These are phyloP conservation scores for Dioszegia crocea DNA, from an alignment of 768 basidiomycete species.

Conservation along the genomic window DNA sequence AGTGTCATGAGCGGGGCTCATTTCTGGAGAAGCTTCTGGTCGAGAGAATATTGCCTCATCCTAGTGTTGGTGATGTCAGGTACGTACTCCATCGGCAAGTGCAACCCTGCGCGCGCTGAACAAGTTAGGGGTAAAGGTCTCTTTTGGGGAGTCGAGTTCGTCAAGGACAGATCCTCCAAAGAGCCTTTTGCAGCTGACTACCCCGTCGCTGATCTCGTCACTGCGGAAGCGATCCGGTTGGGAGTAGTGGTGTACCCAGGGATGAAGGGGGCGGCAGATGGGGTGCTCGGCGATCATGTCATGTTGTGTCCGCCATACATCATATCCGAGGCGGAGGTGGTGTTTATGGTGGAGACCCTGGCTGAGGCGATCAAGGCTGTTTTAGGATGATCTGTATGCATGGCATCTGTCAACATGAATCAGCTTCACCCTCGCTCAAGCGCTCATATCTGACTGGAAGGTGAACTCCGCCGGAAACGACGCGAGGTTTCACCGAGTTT, in stretches of 20 bases:
- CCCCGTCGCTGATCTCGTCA: slow-evolving; percentile 7
- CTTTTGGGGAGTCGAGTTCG: slow-evolving; percentile 57
- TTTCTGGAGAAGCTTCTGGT: neutral
- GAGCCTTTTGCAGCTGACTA: slow-evolving; percentile 51
- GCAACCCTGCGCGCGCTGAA: slow-evolving; percentile 62
- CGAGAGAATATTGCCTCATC: slow-evolving; percentile 54
- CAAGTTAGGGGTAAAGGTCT: slow-evolving; percentile 71
- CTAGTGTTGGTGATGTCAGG: slow-evolving; percentile 5
- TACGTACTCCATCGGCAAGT: slow-evolving; percentile 42
- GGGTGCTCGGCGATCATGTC: slow-evolving; percentile 67
- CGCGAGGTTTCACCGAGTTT: neutral
- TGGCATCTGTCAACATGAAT: too few relatives aligned
- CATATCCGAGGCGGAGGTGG: slow-evolving; percentile 64
- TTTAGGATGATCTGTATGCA: neutral
- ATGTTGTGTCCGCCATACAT: slow-evolving; percentile 79
- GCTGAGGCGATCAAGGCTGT: neutral
- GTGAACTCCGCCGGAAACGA: too few relatives aligned
- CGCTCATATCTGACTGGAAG: too few relatives aligned
- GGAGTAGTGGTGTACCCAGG: slow-evolving; percentile 68
- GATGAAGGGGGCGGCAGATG: slow-evolving; percentile 59
- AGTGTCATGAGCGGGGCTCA: neutral
- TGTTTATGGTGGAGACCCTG: slow-evolving; percentile 57
- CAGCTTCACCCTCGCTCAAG: too few relatives aligned
- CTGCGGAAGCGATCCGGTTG: neutral
- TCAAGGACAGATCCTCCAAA: slow-evolving; percentile 50